Evolutionary conservation across 2,329 filamentous ascomycete species (phyloP), one percentile per base, ranked within the genome.

Genomic region (Pochonia chlamydosporia): DNA sequence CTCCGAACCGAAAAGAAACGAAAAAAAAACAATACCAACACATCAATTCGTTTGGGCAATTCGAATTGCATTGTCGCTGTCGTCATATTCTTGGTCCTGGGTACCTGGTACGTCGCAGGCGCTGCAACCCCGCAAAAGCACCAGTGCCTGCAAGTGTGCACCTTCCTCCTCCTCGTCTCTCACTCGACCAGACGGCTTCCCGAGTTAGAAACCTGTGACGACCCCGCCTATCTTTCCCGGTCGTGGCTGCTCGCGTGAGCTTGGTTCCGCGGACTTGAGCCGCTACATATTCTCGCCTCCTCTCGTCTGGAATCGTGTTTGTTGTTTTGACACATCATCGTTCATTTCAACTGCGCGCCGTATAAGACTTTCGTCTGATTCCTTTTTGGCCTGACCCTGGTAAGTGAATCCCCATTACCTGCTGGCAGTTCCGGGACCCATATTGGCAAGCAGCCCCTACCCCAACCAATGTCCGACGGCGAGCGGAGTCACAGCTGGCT

Each of bases 401-500:
- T 52, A 47, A 46, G 50, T 50, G 13, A 16, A 20, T 31, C 30
- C 23, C 24, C 42, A 35, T 30, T 25, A 23, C 21, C 11, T 40
- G 13, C 9, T 33, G n/a, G 26, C 18, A 21, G 41, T 37, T 28
- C 21, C 37, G 36, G 35, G 37, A 37, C 47, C 47, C 47, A 44
- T 37, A 20, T 36, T 36, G 46, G 28, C 30, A 18, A 28, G 7
- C 6, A 36, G 26, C 23, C 43, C 43, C 43, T 16, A 24, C 30
- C 35, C 30, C 33, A 21, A 47, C 48, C 54, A 55, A 51, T 52
- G 44, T 49, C 44, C 40, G 47, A 37, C 31, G 40, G 43, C 16
- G 23, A 41, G 51, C 53, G 51, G 54, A 54, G 49, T 46, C 48
- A 41, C 42, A 10, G 11, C 37, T 46, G 47, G 47, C 39, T 52